Evolutionary conservation across 257 asterid genomes (phyloP), one percentile per base, ranked within the genome.

Genomic region (Salvia hispanica): DNA sequence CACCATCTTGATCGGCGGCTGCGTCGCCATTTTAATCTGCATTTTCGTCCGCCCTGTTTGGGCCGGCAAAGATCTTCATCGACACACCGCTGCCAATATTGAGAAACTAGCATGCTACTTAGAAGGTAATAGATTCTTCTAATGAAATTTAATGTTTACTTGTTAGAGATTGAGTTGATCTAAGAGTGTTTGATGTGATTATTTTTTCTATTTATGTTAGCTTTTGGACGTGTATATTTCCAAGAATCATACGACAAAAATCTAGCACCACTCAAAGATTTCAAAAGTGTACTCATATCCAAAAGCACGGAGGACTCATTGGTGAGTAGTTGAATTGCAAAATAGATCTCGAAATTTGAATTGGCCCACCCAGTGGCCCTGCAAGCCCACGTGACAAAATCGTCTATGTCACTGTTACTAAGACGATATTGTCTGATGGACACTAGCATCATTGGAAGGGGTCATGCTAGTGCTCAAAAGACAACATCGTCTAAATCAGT

Each of bases 51-150:
- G 79, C 59, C 97, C 96, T 0, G 83, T 83, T 4, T 88, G 97
- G 96, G 96, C 96, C 52, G 97, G 96, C 33, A 75, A 74, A 34
- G 92, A 90, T 71, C 86, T 90, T 52, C 95, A 88, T 45, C 70
- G 81, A 7, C 59, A 79, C 36, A 64, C 86, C 9, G 90, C 91
- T 9, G 63, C 79, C 21, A 88, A 83, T 62, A 68, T 91, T 3
- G 88, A 88, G 45, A 91, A 86, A 57, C 83, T 85, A 11, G 93
- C 68, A 0, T 43, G 7, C 44, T 88, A 86, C 75, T 77, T 91
- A 45, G 76, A 88, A 86, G 96, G 92, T 80, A 6, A 50, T 50
- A 6, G 25, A 10, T 31, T 64, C 21, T 47, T 47, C 3, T 40
- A 44, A 62, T 18, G 18, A 12, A 28, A 34, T 7, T 3, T 44